A percentile compares a stretch with the other conserved stretches of the same genome.
phyloP scores from a whole-genome alignment of 1,284 basidiomycete species.

The Trichosporon sp. region DNA sequence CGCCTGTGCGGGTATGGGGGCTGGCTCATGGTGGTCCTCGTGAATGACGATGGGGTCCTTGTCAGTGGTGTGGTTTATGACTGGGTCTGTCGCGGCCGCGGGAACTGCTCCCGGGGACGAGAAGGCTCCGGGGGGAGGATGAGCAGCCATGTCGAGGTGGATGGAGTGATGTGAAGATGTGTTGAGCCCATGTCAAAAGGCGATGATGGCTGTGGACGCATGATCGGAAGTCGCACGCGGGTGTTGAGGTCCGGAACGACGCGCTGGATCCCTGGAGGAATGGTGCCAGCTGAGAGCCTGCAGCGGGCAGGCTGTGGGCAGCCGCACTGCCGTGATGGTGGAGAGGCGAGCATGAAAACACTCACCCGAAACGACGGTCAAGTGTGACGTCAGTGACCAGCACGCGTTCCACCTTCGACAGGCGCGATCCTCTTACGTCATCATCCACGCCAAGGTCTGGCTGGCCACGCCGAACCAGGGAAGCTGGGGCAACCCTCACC shows the following conservation, averaged over 20 bases:
- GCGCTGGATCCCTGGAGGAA: background rate
- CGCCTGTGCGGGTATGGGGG: background rate
- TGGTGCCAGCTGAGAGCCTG: background rate
- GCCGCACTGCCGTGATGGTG: background rate
- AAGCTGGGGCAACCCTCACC: no score
- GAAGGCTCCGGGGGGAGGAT: background rate
- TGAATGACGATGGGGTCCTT: constrained; percentile 11
- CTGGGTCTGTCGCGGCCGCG: background rate
- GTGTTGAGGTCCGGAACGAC: background rate
- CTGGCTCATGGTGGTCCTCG: constrained; percentile 13
- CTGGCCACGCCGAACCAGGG: no score
- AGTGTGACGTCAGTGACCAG: background rate
- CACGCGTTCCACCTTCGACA: background rate
- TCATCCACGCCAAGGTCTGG: background rate
- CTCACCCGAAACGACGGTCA: background rate
- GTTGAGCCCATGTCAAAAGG: background rate
- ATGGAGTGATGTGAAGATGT: background rate
- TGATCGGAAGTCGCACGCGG: background rate
- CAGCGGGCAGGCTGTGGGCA: no score
- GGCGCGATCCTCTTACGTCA: background rate
- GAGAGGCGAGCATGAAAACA: background rate
- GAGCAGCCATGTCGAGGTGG: constrained; percentile 3
- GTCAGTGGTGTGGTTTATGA: background rate
- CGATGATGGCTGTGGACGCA: background rate
- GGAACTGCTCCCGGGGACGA: background rate